Base-by-base conservation (phyloP, 495 filamentous ascomycete species). In the Evernia prunastri region DNA sequence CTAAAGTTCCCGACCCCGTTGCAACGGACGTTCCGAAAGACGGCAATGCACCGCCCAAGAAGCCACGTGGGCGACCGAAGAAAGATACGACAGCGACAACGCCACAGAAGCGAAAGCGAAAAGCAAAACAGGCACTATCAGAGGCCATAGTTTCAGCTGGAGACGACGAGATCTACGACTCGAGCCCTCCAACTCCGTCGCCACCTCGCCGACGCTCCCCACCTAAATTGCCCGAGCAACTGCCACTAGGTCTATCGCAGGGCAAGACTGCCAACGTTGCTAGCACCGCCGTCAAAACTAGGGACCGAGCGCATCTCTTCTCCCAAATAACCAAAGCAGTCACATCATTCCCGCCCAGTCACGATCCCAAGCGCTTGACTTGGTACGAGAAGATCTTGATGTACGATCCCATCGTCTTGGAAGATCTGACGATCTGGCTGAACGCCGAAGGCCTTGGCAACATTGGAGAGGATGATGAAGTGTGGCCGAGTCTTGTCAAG, bases 341-440 rank as follows among this genome's bases (percentile, higher is more conserved):
- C 47, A 82, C 70, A 10, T 73, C 71, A 11, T 77, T 75, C 65
- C 80, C 77, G 36, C 82, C 69, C 63, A 83, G 78, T 20, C 81
- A 71, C 49, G 77, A 82, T 70, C 78, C 74, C 8, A 62, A 64
- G 33, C 73, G 76, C 39, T 85, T 83, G 15, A 89, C 81, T 10
- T 97, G 90, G 87, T 79, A 95, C 60, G 88, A 96, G 77, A 93
- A 91, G 73, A 96, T 98, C 56, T 79, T 97, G 23, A 86, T 96
- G 75, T 97, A 93, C 72, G 93, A 97, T 66, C 91, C 95, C 1
- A 88, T 98, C 45, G 79, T 94, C 1, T 71, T 97, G 1, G 94
- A 97, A 73, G 94, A 97, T 62, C 76, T 98, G 12, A 80, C 92
- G 8, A 77, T 73, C 3, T 97, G 91, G 91, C 72, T 98, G 31